A percentile compares a stretch with the other conserved stretches of the same genome.
phyloP scores from a whole-genome alignment of 1,284 basidiomycete genomes.

The Leccinum pallidistipes region DNA sequence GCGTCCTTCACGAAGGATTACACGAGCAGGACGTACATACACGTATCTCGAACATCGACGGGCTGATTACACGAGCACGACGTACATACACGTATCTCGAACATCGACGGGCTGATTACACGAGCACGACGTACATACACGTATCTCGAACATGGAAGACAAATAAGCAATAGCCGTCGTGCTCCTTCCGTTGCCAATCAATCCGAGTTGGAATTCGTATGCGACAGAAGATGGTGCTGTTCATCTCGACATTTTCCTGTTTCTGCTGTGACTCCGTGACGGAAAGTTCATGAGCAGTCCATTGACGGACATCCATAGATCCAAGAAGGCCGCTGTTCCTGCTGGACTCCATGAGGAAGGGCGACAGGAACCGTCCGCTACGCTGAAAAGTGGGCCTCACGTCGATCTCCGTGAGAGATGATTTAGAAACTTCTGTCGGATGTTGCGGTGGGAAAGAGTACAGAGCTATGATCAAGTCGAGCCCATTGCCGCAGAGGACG shows the following conservation, averaged over 20 bases:
- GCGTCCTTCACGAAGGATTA: not conserved
- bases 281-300: conserved; percentile 13
- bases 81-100: no score
- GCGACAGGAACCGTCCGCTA: conserved; percentile 14
- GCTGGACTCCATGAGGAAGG: conserved; percentile 35
- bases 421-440: not conserved
- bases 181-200: conserved; percentile 28
- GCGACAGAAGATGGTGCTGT: conserved; percentile 23
- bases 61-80: no score
- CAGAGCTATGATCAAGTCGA: conserved; percentile 22
- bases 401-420: conserved; percentile 23
- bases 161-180: conserved; percentile 16
- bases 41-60: no score
- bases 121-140: no score
- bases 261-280: no score
- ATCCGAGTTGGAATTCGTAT: conserved; percentile 27
- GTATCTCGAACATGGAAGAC: not conserved
- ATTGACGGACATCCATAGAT: conserved; percentile 30
- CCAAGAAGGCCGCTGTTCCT: conserved; percentile 2
- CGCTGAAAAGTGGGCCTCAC: not conserved
- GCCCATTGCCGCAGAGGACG: conserved; percentile 15
- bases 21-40: no score
- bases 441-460: conserved; percentile 20
- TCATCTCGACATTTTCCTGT: no score
- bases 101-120: no score